Conservation (phyloP, 495 filamentous ascomycete genomes). For the Trichoderma reesei region DNA sequence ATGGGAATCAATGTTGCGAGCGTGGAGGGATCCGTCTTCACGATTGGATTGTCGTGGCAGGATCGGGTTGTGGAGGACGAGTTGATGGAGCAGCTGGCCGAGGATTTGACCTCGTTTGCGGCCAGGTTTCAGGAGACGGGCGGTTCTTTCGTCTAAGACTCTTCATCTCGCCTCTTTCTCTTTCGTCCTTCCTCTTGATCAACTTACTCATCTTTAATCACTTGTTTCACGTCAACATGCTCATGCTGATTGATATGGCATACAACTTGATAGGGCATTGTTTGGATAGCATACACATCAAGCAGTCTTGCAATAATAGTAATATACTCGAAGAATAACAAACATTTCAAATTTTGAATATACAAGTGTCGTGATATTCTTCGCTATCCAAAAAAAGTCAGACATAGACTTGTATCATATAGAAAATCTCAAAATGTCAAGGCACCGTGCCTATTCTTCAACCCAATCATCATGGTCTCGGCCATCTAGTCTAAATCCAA, state of each 20-base stretch:
- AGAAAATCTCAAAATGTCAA: too few species aligned
- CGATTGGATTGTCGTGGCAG: constrained; percentile 24
- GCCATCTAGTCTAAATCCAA: not conserved
- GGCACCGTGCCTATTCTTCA: not conserved
- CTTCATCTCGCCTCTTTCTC: not conserved
- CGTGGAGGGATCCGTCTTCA: constrained; percentile 19
- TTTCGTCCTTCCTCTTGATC: not conserved
- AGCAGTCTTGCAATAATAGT: too few species aligned
- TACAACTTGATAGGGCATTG: too few species aligned
- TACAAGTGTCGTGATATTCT: too few species aligned
- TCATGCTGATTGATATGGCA: too few species aligned
- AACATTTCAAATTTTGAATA: too few species aligned
- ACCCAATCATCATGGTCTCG: not conserved
- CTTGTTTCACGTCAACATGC: too few species aligned
- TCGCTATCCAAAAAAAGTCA: not conserved
- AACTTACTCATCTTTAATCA: too few species aligned
- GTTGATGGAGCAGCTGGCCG: constrained; percentile 20
- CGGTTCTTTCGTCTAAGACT: not conserved
- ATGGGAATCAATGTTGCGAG: constrained; percentile 23
- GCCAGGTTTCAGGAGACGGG: not conserved
- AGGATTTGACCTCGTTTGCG: constrained; percentile 17
- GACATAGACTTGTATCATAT: too few species aligned
- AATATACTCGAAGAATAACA: too few species aligned
- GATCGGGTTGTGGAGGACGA: constrained; percentile 20
- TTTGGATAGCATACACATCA: too few species aligned